phyloP scores from a whole-genome alignment of 805 yeast species.

The Diddensiella santjacobensis region DNA sequence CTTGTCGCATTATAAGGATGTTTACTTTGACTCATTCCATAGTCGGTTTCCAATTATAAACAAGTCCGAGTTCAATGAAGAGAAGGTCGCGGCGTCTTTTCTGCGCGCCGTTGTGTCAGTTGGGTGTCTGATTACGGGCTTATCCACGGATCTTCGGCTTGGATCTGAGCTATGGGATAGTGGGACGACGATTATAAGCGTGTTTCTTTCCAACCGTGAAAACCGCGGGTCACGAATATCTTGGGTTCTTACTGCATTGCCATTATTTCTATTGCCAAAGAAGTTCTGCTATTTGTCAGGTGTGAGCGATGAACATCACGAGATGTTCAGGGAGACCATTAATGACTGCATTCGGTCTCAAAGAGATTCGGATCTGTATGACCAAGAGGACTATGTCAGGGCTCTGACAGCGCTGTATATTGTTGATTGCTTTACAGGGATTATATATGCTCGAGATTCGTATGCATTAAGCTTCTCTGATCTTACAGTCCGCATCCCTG shows the following conservation, averaged over 20 bases:
- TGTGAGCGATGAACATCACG: background rate
- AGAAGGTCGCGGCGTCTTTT: constrained; percentile 5
- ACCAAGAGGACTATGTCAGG: background rate
- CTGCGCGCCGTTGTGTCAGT: constrained; percentile 6
- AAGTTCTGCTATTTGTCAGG: background rate
- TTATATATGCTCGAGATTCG: constrained; percentile 3
- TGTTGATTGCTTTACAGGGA: background rate
- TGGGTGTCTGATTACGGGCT: constrained; percentile 10
- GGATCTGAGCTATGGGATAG: constrained; percentile 9
- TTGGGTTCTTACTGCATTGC: constrained; percentile 4
- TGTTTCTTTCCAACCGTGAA: constrained; percentile 1
- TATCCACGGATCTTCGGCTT: constrained; percentile 2
- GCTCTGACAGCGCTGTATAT: background rate
- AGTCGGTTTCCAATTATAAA: constrained; percentile 2
- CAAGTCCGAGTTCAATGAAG: constrained; percentile 4
- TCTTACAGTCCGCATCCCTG: background rate
- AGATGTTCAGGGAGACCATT: background rate
- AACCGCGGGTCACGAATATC: background rate
- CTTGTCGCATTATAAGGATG: constrained; percentile 8
- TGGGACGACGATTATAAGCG: constrained; percentile 2
- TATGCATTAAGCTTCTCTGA: background rate
- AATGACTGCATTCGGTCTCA: background rate
- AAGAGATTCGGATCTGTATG: background rate
- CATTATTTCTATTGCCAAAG: background rate
- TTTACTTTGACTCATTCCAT: constrained; percentile 5